A percentile compares a stretch with the other conserved stretches of the same genome.
Evolutionary conservation across 148 eudicot genomes (phyloP).

Genomic region (Hydrangea macrophylla): DNA sequence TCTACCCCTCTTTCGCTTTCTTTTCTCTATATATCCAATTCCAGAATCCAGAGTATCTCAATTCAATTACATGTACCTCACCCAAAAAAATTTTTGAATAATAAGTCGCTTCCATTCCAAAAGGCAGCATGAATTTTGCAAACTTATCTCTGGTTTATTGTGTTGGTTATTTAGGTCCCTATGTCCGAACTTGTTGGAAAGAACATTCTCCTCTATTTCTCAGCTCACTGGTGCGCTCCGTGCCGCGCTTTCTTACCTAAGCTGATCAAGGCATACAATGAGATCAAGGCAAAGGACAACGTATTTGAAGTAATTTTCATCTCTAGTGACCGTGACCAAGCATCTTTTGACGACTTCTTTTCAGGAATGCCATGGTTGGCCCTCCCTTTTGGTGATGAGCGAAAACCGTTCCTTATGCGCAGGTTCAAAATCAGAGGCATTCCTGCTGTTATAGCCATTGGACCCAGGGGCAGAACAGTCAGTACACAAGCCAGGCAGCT

Average conservation of each 20-base stretch:
- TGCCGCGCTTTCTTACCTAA: slow-evolving; percentile 56
- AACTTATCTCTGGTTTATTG: too few relatives aligned
- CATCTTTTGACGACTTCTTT: slow-evolving; percentile 39
- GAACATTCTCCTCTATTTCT: slow-evolving; percentile 53
- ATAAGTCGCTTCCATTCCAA: too few relatives aligned
- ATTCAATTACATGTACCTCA: too few relatives aligned
- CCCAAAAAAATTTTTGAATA: too few relatives aligned
- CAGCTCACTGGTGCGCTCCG: slow-evolving; percentile 68
- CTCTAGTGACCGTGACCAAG: slow-evolving; percentile 45
- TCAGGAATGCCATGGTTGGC: slow-evolving; percentile 61
- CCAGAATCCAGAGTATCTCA: too few relatives aligned
- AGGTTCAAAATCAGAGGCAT: slow-evolving; percentile 44
- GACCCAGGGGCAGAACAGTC: slow-evolving; percentile 43
- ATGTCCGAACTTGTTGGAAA: slow-evolving; percentile 55
- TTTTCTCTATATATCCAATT: too few relatives aligned
- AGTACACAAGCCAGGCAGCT: slow-evolving; percentile 40
- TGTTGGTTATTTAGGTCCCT: too few relatives aligned
- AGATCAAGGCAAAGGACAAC: slow-evolving; percentile 50
- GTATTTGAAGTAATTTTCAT: slow-evolving; percentile 46
- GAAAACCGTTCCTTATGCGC: slow-evolving; percentile 32
- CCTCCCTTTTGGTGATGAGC: slow-evolving; percentile 51
- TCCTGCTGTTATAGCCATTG: slow-evolving; percentile 44
- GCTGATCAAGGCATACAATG: slow-evolving; percentile 39
- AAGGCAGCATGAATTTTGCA: too few relatives aligned
- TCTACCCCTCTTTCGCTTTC: too few relatives aligned